Conservation (phyloP, 768 basidiomycete genomes). For the Lactarius quietus region DNA sequence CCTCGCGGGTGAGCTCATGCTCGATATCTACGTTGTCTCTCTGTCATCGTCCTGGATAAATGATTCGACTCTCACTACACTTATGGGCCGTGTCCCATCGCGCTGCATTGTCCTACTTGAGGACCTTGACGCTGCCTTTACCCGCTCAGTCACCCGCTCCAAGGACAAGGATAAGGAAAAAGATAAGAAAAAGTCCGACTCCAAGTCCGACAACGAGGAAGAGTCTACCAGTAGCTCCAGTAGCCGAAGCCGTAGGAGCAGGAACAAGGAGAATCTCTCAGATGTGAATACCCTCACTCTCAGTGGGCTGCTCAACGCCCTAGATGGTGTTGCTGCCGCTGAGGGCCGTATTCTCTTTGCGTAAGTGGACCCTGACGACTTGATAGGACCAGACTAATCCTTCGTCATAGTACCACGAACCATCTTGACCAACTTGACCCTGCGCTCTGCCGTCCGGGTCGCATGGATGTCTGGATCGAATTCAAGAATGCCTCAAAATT, state of each 20-base stretch:
- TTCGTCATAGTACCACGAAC: constrained; percentile 66
- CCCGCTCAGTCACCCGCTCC: constrained; percentile 67
- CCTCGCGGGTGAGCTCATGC: constrained; percentile 81
- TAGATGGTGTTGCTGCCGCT: constrained; percentile 83
- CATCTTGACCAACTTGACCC: constrained; percentile 89
- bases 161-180: constrained; percentile 47
- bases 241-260: constrained; percentile 42
- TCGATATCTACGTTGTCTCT: constrained; percentile 91
- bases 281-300: constrained; percentile 80
- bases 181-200: constrained; percentile 34
- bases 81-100: constrained; percentile 85
- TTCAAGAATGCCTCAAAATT: constrained; percentile 83
- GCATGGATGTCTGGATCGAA: constrained; percentile 91
- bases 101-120: constrained; percentile 85
- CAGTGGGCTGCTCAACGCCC: constrained; percentile 77
- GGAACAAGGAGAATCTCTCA: constrained; percentile 56
- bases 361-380: constrained; percentile 47
- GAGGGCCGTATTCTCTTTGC: constrained; percentile 89
- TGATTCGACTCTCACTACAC: constrained; percentile 77
- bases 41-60: constrained; percentile 84
- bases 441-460: constrained; percentile 86
- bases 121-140: constrained; percentile 88
- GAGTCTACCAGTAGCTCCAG: constrained; percentile 35
- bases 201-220: constrained; percentile 36
- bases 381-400: constrained; percentile 7